Conservation (phyloP, 2,329 filamentous ascomycete species). For the Fusarium caatingaense region DNA sequence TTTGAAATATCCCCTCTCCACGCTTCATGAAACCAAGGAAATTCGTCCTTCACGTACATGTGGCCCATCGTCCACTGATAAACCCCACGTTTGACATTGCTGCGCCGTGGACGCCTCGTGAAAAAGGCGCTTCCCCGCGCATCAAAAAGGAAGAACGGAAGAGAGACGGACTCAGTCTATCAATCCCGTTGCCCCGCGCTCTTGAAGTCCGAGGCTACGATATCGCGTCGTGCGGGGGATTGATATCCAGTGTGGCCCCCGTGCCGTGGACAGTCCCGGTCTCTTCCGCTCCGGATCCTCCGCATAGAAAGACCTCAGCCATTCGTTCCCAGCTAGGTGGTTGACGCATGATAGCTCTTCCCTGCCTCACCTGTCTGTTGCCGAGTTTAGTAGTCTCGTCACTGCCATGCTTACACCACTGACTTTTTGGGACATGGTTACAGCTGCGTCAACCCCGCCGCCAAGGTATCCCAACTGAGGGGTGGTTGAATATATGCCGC, state of each 20-base stretch:
- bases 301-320: conserved; percentile 35
- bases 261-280: conserved; percentile 43
- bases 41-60: conserved; percentile 22
- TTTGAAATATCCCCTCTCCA: conserved; percentile 35
- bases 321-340: conserved; percentile 44
- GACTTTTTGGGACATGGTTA: conserved; percentile 37
- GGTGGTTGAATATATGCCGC: conserved; percentile 40
- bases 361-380: conserved; percentile 36
- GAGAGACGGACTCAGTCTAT: conserved; percentile 40
- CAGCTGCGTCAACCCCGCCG: conserved; percentile 32
- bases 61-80: conserved; percentile 45
- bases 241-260: conserved; percentile 33
- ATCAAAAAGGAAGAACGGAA: conserved; percentile 27
- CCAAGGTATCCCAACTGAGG: conserved; percentile 38
- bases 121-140: conserved; percentile 36
- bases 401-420: conserved; percentile 36
- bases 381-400: conserved; percentile 36
- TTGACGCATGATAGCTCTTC: conserved; percentile 41
- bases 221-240: conserved; percentile 43
- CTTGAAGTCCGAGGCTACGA: conserved; percentile 39
- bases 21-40: conserved; percentile 35
- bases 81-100: conserved; percentile 47
- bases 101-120: conserved; percentile 41
- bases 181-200: conserved; percentile 44
- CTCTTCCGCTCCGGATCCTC: conserved; percentile 43